Evolutionary conservation across 2,329 filamentous ascomycete genomes (phyloP).

Genomic region (Neonectria punicea): DNA sequence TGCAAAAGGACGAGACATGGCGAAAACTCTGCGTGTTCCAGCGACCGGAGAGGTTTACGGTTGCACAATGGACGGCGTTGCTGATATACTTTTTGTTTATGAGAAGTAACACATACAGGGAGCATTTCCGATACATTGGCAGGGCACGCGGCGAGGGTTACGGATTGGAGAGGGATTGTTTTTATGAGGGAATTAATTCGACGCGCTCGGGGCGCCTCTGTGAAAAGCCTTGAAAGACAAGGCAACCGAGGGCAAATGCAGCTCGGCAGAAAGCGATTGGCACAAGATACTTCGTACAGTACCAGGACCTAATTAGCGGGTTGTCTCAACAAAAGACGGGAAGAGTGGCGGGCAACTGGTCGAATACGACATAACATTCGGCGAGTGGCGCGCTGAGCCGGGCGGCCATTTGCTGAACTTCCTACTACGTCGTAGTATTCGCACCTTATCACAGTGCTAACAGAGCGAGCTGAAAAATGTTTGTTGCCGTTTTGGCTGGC

Average conservation of each 20-base stretch:
- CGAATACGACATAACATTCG: slow-evolving; percentile 18
- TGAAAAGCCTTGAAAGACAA: slow-evolving; percentile 14
- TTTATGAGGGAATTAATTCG: slow-evolving; percentile 18
- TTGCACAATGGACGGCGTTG: slow-evolving; percentile 5
- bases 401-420: slow-evolving; percentile 9
- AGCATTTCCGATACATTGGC: slow-evolving; percentile 6
- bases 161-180: background rate
- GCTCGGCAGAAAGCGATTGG: slow-evolving; percentile 9
- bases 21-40: slow-evolving; percentile 15
- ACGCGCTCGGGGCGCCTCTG: slow-evolving; percentile 8
- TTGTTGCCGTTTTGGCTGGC: slow-evolving; percentile 16
- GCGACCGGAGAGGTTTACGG: slow-evolving; percentile 5
- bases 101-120: slow-evolving; percentile 1
- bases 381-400: slow-evolving; percentile 19
- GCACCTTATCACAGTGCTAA: slow-evolving; percentile 21
- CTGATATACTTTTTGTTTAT: slow-evolving; percentile 6
- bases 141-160: slow-evolving; percentile 3
- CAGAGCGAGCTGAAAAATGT: slow-evolving; percentile 19
- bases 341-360: slow-evolving; percentile 18
- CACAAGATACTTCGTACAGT: slow-evolving; percentile 3
- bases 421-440: background rate
- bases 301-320: slow-evolving; percentile 2
- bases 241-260: slow-evolving; percentile 17
- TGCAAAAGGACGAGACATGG: slow-evolving; percentile 13
- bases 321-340: slow-evolving; percentile 20